Percentiles rank a stretch among this genome's conserved stretches.
Evolutionary conservation across 192 early-diverging fungal genomes (phyloP).

Genomic region (Podila epigama): DNA sequence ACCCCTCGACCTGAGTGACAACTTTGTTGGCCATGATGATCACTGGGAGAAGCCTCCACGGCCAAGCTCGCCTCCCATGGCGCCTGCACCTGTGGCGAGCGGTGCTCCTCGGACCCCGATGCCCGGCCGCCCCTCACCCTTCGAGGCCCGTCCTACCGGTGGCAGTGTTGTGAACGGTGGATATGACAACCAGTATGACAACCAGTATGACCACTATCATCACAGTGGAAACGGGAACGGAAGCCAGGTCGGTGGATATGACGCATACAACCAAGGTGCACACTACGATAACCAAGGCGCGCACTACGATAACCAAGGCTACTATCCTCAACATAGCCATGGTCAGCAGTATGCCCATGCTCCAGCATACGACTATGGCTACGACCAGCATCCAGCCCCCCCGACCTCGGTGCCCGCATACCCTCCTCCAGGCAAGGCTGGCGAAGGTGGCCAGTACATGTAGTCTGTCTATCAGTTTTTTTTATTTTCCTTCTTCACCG

Average conservation of each 20-base stretch:
- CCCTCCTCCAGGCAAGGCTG: constrained; percentile 12
- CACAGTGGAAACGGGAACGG: background rate
- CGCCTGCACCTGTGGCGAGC: constrained; percentile 13
- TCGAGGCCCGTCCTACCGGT: constrained; percentile 33
- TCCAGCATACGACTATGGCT: constrained; percentile 32
- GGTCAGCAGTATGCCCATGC: constrained; percentile 3
- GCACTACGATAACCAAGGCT: constrained; percentile 6
- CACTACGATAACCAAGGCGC: constrained; percentile 23
- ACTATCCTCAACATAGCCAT: background rate
- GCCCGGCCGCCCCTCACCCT: constrained; percentile 15
- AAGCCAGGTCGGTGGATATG: constrained; percentile 9
- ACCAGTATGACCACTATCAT: background rate
- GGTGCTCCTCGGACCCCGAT: constrained; percentile 18
- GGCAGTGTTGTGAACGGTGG: constrained; percentile 25
- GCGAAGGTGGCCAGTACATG: constrained; percentile 18
- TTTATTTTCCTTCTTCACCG: no score
- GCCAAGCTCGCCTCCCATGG: constrained; percentile 7
- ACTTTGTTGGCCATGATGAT: constrained; percentile 31
- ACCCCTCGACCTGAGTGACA: constrained; percentile 30
- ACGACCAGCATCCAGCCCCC: constrained; percentile 24
- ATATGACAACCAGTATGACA: constrained; percentile 7
- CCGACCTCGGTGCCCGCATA: constrained; percentile 19
- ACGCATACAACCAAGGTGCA: constrained; percentile 26
- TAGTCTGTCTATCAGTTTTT: no score
- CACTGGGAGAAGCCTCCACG: constrained; percentile 38